Evolutionary conservation across 257 asterid species (phyloP).

Genomic region (Nicotiana noctiflora): DNA sequence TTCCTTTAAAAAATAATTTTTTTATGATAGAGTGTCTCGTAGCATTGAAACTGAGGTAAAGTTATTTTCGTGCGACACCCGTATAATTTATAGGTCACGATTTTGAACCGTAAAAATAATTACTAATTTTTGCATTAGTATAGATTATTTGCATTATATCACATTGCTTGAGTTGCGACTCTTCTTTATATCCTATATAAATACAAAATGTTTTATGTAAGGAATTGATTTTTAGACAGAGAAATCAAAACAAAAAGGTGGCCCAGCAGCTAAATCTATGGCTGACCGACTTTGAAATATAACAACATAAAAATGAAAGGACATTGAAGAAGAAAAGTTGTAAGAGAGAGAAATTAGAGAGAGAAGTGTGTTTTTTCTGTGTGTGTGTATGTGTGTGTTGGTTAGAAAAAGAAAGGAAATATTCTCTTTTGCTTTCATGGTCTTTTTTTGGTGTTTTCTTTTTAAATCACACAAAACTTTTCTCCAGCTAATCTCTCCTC

Average conservation of each 20-base stretch:
- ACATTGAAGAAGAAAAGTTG: slow-evolving; percentile 15
- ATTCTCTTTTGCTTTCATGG: slow-evolving; percentile 50
- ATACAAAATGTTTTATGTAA: fast-evolving
- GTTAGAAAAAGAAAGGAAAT: slow-evolving; percentile 41
- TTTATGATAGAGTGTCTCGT: background rate
- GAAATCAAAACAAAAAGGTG: slow-evolving; percentile 13
- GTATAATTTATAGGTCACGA: too few species aligned
- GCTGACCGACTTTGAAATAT: slow-evolving; percentile 68
- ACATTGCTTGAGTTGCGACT: too few species aligned
- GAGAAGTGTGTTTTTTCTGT: slow-evolving; percentile 9
- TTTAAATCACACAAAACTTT: slow-evolving; percentile 42
- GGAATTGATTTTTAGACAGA: background rate
- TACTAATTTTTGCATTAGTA: too few species aligned
- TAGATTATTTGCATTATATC: too few species aligned
- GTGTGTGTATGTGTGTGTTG: slow-evolving; percentile 14
- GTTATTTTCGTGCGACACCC: too few species aligned
- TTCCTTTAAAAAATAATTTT: background rate
- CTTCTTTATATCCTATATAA: fast-evolving
- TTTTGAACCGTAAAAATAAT: fast-evolving
- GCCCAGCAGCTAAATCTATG: slow-evolving; percentile 51
- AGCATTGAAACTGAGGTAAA: too few species aligned
- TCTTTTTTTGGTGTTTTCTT: slow-evolving; percentile 44
- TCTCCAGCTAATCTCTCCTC: slow-evolving; percentile 25
- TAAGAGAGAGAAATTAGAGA: slow-evolving; percentile 7
- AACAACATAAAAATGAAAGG: slow-evolving; percentile 48